These are phyloP conservation scores for Colletotrichum limetticola DNA, from an alignment of 2,329 filamentous ascomycete species.

Conservation along the genomic window DNA sequence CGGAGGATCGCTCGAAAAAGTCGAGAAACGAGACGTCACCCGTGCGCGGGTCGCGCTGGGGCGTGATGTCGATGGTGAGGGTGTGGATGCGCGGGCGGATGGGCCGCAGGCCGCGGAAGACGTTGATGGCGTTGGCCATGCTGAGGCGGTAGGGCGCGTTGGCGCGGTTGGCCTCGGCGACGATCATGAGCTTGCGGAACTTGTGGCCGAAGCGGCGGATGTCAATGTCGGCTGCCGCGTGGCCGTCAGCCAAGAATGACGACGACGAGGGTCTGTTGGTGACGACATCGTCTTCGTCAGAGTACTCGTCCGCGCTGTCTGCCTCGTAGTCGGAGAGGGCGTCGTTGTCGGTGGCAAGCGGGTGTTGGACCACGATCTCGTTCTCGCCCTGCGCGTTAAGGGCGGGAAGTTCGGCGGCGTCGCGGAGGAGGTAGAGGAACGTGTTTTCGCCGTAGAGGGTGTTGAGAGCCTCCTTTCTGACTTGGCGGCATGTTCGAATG, in stretches of 20 bases:
- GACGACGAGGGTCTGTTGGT: neutral
- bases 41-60: conserved; percentile 33
- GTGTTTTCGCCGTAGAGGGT: conserved; percentile 60
- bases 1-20: conserved; percentile 46
- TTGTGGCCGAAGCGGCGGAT: conserved; percentile 49
- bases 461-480: conserved; percentile 50
- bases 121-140: conserved; percentile 49
- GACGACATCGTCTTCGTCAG: neutral
- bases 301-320: conserved; percentile 13
- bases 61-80: conserved; percentile 54
- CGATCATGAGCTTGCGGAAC: conserved; percentile 54
- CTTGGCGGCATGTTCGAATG: conserved; percentile 46
- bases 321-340: conserved; percentile 9
- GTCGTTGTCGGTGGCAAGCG: neutral
- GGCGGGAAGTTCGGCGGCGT: conserved; percentile 43
- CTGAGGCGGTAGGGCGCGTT: conserved; percentile 36
- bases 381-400: conserved; percentile 35
- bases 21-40: conserved; percentile 47
- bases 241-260: conserved; percentile 40
- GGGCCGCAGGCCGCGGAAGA: conserved; percentile 43
- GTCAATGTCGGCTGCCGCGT: conserved; percentile 43
- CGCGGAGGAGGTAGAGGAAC: conserved; percentile 58
- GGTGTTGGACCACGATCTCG: conserved; percentile 26
- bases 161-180: conserved; percentile 55
- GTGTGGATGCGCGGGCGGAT: conserved; percentile 47